Percentiles rank a stretch among this genome's conserved stretches.
These are phyloP conservation scores for Mycena vitilis DNA, from an alignment of 768 basidiomycete species.

Conservation along the genomic window DNA sequence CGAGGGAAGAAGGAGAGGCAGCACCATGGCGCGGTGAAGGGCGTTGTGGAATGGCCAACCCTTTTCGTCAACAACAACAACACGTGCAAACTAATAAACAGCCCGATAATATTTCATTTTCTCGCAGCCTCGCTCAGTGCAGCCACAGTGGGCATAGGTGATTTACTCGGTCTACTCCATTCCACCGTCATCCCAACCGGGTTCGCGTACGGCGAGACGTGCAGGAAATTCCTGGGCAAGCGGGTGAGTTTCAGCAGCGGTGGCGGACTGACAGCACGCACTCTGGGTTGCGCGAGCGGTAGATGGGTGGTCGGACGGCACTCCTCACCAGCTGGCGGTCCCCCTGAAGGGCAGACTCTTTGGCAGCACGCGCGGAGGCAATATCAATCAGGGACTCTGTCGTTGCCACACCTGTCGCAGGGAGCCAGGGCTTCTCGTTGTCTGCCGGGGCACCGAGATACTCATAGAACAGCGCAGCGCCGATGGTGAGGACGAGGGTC, in stretches of 20 bases:
- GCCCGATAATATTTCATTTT: too few species aligned
- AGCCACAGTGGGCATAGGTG: background rate
- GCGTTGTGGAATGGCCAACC: constrained; percentile 17
- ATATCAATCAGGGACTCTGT: background rate
- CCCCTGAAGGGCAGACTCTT: constrained; percentile 8
- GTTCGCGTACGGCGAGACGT: constrained; percentile 69
- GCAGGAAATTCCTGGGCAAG: constrained; percentile 61
- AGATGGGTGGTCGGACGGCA: constrained; percentile 44
- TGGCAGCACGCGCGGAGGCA: constrained; percentile 25
- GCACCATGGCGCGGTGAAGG: constrained; percentile 30
- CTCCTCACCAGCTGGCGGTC: constrained; percentile 28
- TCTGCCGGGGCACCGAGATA: constrained; percentile 72
- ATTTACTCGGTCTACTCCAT: constrained; percentile 3
- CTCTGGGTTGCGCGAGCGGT: constrained; percentile 81
- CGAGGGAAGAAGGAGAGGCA: constrained; percentile 40
- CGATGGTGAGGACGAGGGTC: constrained; percentile 61
- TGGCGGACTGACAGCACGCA: constrained; percentile 42
- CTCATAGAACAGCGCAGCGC: constrained; percentile 70
- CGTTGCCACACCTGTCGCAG: background rate
- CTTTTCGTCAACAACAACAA: constrained; percentile 4
- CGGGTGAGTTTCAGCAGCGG: constrained; percentile 24
- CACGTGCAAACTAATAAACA: constrained; percentile 11
- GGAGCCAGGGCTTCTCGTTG: constrained; percentile 50
- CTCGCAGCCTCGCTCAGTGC: background rate
- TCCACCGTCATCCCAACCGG: constrained; percentile 62